phyloP scores from a whole-genome alignment of 1,139 yeast species.

The Candida sojae region DNA sequence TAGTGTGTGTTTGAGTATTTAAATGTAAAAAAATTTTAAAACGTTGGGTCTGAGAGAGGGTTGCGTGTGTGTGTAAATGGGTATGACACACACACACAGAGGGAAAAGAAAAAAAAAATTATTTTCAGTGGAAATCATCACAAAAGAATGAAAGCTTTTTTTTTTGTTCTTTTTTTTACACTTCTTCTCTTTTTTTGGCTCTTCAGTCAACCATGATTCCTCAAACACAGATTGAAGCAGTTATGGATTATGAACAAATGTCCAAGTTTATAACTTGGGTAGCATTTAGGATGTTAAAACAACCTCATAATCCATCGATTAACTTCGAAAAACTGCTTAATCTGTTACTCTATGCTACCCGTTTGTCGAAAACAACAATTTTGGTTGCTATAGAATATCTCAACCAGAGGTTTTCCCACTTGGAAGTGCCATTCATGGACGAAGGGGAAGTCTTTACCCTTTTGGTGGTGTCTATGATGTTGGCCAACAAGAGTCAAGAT shows the following conservation, averaged over 20 bases:
- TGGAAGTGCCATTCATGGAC: slow-evolving; percentile 21
- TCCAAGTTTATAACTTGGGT: slow-evolving; percentile 71
- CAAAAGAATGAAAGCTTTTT: too few species aligned
- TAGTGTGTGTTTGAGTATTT: too few species aligned
- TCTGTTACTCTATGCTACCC: slow-evolving; percentile 82
- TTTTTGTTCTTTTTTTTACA: too few species aligned
- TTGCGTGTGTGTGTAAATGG: too few species aligned
- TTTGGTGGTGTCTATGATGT: slow-evolving; percentile 68
- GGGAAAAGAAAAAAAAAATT: too few species aligned
- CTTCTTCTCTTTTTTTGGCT: not conserved
- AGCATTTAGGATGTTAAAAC: slow-evolving; percentile 61
- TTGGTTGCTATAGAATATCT: slow-evolving; percentile 78
- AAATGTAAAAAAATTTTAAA: too few species aligned
- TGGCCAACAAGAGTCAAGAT: slow-evolving; percentile 93
- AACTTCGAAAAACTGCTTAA: slow-evolving; percentile 62
- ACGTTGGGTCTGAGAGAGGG: too few species aligned
- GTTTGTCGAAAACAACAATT: slow-evolving; percentile 82
- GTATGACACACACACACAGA: too few species aligned
- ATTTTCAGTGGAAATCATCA: too few species aligned
- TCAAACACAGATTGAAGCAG: slow-evolving; percentile 3
- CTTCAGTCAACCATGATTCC: slow-evolving; percentile 2
- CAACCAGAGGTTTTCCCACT: slow-evolving; percentile 42
- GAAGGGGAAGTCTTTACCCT: slow-evolving; percentile 58
- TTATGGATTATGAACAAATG: slow-evolving; percentile 46
- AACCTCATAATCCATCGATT: slow-evolving; percentile 48